phyloP scores from a whole-genome alignment of 2,329 filamentous ascomycete species.

The Exophiala viscosa region DNA sequence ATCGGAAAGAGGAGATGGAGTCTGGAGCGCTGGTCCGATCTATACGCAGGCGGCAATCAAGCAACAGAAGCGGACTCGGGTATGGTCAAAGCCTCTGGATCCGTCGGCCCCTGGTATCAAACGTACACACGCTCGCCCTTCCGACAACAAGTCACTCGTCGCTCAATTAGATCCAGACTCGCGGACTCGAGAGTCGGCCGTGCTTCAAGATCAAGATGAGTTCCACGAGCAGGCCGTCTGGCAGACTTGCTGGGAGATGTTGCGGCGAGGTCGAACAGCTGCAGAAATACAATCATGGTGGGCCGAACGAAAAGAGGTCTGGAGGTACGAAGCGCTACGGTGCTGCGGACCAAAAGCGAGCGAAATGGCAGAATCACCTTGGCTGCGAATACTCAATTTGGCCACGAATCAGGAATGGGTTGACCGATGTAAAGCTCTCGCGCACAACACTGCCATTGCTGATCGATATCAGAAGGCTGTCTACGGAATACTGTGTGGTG shows the following conservation, averaged over 20 bases:
- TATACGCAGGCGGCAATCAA: slow-evolving; percentile 90
- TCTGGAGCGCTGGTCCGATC: slow-evolving; percentile 85
- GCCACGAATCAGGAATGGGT: slow-evolving; percentile 26
- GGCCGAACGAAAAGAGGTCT: slow-evolving; percentile 76
- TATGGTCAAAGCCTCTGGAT: slow-evolving; percentile 63
- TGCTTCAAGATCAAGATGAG: slow-evolving; percentile 75
- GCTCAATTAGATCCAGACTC: slow-evolving; percentile 93
- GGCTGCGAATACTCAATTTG: slow-evolving; percentile 26
- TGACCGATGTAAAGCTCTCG: slow-evolving; percentile 36
- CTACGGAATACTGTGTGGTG: slow-evolving; percentile 84
- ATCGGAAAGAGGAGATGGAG: slow-evolving; percentile 69
- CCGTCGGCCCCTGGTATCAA: slow-evolving; percentile 53
- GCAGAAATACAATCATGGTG: slow-evolving; percentile 80
- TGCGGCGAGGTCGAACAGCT: slow-evolving; percentile 76
- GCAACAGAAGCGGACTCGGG: slow-evolving; percentile 74
- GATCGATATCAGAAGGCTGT: slow-evolving; percentile 83
- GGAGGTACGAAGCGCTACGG: slow-evolving; percentile 80
- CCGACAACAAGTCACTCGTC: slow-evolving; percentile 57
- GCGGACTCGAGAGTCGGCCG: slow-evolving; percentile 70
- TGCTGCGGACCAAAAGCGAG: slow-evolving; percentile 45
- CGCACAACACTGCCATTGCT: slow-evolving; percentile 57
- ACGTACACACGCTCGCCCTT: slow-evolving; percentile 53
- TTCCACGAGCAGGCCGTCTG: slow-evolving; percentile 88
- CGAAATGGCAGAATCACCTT: slow-evolving; percentile 35
- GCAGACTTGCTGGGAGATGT: slow-evolving; percentile 89